phyloP scores from a whole-genome alignment of 164 flowering plant species.

The Tetrastigma voinierianum region DNA sequence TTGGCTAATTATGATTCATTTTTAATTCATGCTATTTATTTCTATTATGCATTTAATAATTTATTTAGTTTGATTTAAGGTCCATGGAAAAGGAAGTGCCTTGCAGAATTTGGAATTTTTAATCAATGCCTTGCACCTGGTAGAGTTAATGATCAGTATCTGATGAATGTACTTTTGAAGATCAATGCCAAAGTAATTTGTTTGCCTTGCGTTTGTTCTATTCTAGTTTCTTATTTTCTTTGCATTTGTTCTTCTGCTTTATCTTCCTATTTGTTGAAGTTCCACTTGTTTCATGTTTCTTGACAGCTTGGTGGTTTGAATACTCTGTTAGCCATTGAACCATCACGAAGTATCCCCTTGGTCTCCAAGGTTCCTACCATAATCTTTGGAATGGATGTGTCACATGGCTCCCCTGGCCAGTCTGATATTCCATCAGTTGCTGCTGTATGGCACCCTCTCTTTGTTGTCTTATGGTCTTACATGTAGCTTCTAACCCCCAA shows the following conservation, averaged over 20 bases:
- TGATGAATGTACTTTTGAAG: slow-evolving; percentile 73
- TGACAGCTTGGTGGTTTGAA: slow-evolving; percentile 90
- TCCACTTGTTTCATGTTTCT: neutral
- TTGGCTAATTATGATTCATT: slow-evolving; percentile 8
- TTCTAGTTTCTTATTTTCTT: neutral
- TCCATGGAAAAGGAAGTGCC: slow-evolving; percentile 65
- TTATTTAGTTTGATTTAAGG: slow-evolving; percentile 24
- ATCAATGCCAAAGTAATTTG: slow-evolving; percentile 45
- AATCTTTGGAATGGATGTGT: slow-evolving; percentile 95
- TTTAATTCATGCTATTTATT: neutral
- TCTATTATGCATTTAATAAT: neutral
- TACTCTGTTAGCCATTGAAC: slow-evolving; percentile 57
- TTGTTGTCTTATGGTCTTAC: neutral
- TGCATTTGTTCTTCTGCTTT: neutral
- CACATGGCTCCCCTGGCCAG: slow-evolving; percentile 94
- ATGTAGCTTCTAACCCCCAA: no score
- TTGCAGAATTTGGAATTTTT: slow-evolving; percentile 73
- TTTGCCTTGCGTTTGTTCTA: neutral
- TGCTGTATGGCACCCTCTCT: neutral
- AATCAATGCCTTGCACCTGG: slow-evolving; percentile 91
- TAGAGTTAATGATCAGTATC: slow-evolving; percentile 63
- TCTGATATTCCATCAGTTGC: slow-evolving; percentile 60
- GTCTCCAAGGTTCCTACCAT: slow-evolving; percentile 69
- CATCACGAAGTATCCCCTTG: slow-evolving; percentile 45
- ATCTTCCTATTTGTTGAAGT: neutral